Percentiles rank a stretch among this genome's conserved stretches.
phyloP scores from a whole-genome alignment of 208 protist species.

The Tritrichomonas foetus region DNA sequence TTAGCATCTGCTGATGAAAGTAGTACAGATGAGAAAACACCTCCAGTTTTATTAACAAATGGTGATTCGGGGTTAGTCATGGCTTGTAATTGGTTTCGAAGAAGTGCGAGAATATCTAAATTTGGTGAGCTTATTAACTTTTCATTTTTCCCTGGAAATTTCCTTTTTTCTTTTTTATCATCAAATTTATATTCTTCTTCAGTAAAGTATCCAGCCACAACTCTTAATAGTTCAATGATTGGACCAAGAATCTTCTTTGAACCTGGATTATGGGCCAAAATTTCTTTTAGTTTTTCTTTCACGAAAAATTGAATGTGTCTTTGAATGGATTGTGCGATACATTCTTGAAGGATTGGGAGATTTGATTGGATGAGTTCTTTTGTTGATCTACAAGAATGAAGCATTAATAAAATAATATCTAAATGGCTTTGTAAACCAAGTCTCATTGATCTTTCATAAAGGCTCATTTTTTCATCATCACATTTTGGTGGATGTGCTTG shows the following conservation, averaged over 20 bases:
- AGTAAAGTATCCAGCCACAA: background rate
- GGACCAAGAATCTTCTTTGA: too few relatives aligned
- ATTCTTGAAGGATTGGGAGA: background rate
- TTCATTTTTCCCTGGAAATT: background rate
- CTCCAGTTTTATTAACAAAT: background rate
- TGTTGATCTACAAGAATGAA: background rate
- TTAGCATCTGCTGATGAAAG: background rate
- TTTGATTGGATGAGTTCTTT: background rate
- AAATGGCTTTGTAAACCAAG: background rate
- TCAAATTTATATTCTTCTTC: background rate
- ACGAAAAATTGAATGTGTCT: too few relatives aligned
- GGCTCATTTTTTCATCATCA: background rate
- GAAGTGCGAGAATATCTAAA: background rate
- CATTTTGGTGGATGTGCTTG: background rate
- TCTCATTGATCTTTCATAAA: background rate
- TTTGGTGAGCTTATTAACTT: background rate
- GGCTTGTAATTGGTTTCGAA: background rate
- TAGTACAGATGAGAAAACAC: background rate
- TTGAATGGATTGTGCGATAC: too few relatives aligned
- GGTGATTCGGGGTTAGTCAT: background rate
- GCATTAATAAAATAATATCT: background rate
- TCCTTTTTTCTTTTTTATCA: background rate
- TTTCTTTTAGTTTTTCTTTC: too few relatives aligned
- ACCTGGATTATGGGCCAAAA: too few relatives aligned
- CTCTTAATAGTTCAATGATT: background rate